These are phyloP conservation scores for Cladosporium austrohemisphaericum DNA, from an alignment of 2,329 filamentous ascomycete species.

Conservation along the genomic window DNA sequence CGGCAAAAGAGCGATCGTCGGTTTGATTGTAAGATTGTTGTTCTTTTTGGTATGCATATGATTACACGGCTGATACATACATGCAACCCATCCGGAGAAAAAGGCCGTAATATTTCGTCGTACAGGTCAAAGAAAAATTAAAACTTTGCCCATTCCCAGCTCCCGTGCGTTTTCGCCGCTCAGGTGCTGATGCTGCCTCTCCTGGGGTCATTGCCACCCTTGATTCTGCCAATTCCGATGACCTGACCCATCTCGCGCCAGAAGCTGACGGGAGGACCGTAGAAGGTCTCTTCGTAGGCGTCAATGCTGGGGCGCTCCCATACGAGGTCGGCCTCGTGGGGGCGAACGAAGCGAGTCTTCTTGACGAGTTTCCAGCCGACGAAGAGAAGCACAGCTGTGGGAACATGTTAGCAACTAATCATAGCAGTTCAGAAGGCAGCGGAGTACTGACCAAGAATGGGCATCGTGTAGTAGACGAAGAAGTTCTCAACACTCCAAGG, in stretches of 20 bases:
- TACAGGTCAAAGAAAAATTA: too few relatives aligned
- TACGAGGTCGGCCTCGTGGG: conserved; percentile 56
- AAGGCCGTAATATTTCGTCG: too few relatives aligned
- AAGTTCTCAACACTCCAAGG: conserved; percentile 45
- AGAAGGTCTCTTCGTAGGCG: conserved; percentile 53
- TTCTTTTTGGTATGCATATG: too few relatives aligned
- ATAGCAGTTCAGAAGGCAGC: too few relatives aligned
- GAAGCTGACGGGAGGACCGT: conserved; percentile 49
- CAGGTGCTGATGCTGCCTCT: conserved; percentile 9
- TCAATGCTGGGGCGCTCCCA: conserved; percentile 62
- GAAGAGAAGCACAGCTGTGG: conserved; percentile 53
- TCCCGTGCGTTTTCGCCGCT: not conserved
- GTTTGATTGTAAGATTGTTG: too few relatives aligned
- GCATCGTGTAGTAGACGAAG: conserved; percentile 48
- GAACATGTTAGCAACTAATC: conserved; percentile 13
- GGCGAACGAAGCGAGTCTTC: conserved; percentile 52
- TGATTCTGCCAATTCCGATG: conserved; percentile 34
- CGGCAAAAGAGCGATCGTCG: too few relatives aligned
- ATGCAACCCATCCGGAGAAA: too few relatives aligned
- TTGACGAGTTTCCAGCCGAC: conserved; percentile 63
- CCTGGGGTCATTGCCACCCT: conserved; percentile 22
- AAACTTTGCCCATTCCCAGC: too few relatives aligned
- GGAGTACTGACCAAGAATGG: conserved; percentile 19
- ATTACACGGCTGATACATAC: too few relatives aligned
- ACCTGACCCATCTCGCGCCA: conserved; percentile 53